phyloP scores from a whole-genome alignment of 2,329 filamentous ascomycete species.

The Scytalidium sp. region DNA sequence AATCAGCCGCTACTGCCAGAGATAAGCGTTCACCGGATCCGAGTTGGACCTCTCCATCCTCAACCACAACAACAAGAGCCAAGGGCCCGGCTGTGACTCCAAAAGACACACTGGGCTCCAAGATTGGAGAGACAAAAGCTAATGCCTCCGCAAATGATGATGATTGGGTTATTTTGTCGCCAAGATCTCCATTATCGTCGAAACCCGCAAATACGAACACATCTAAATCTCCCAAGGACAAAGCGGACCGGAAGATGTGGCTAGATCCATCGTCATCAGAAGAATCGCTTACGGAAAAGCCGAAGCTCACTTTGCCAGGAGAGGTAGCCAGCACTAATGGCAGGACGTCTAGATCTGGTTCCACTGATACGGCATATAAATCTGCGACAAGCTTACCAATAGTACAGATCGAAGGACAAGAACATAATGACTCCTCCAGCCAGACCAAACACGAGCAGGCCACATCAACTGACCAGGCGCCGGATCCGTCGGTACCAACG shows the following conservation, averaged over 20 bases:
- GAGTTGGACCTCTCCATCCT: conserved; percentile 4
- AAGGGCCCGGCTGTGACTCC: conserved; percentile 23
- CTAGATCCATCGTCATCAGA: conserved; percentile 29
- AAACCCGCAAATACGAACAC: conserved; percentile 7
- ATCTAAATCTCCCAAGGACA: conserved; percentile 12
- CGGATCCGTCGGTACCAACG: conserved; percentile 7
- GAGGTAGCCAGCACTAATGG: conserved; percentile 31
- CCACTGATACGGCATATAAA: conserved; percentile 41
- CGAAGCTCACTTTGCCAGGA: conserved; percentile 11
- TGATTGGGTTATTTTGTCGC: conserved; percentile 27
- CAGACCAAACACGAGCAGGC: conserved; percentile 28
- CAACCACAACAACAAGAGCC: conserved; percentile 19
- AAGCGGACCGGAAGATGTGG: conserved; percentile 24
- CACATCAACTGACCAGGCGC: conserved; percentile 13
- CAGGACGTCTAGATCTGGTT: conserved; percentile 32
- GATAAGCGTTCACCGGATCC: conserved; percentile 8
- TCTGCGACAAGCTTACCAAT: conserved; percentile 46
- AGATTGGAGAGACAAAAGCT: conserved; percentile 10
- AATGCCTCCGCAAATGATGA: conserved; percentile 17
- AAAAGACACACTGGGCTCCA: conserved; percentile 12
- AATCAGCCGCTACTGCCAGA: conserved; percentile 1
- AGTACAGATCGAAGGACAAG: conserved; percentile 46
- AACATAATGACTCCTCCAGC: conserved; percentile 24
- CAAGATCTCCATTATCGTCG: conserved; percentile 6
- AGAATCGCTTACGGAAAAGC: conserved; percentile 17